Evolutionary conservation across 768 basidiomycete genomes (phyloP).

Genomic region (Sporobolomyces phaffii): DNA sequence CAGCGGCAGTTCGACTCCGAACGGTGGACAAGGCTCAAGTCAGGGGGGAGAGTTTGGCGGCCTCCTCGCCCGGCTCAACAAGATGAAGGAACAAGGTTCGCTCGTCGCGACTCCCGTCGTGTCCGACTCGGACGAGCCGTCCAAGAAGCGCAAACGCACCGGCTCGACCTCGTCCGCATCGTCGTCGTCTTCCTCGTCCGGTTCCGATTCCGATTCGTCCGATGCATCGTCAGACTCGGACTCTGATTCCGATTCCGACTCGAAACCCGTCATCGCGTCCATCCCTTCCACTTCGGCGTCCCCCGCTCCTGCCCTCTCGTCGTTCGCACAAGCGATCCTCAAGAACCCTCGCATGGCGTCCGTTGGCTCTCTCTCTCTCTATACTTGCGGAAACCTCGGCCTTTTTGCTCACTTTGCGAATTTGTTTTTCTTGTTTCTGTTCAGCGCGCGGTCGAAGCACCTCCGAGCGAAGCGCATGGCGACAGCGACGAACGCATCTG

Average conservation of each 20-base stretch:
- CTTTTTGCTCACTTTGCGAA: too few relatives aligned
- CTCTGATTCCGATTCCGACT: neutral
- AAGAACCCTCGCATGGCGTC: slow-evolving; percentile 41
- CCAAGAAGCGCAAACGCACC: slow-evolving; percentile 32
- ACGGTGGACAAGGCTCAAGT: slow-evolving; percentile 15
- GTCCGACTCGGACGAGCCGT: slow-evolving; percentile 18
- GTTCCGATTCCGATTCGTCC: slow-evolving; percentile 9
- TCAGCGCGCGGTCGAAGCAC: slow-evolving; percentile 38
- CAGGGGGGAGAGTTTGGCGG: slow-evolving; percentile 40
- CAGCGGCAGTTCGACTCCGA: slow-evolving; percentile 22
- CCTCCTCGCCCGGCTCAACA: slow-evolving; percentile 39
- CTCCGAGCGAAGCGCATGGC: slow-evolving; percentile 40
- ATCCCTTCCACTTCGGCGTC: neutral
- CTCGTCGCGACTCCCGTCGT: slow-evolving; percentile 5
- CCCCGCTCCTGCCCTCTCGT: slow-evolving; percentile 1
- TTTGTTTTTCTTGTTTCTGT: neutral
- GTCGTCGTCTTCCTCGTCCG: neutral
- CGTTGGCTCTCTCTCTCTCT: neutral
- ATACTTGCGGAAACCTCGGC: neutral
- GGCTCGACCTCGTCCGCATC: neutral
- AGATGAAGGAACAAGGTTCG: slow-evolving; percentile 28
- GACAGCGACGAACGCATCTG: slow-evolving; percentile 29
- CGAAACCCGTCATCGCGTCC: neutral
- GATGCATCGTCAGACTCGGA: slow-evolving; percentile 3
- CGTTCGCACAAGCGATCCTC: slow-evolving; percentile 8